Evolutionary conservation across 176 grass and related monocot genomes (phyloP).

Genomic region (Eremochloa ophiuroides): DNA sequence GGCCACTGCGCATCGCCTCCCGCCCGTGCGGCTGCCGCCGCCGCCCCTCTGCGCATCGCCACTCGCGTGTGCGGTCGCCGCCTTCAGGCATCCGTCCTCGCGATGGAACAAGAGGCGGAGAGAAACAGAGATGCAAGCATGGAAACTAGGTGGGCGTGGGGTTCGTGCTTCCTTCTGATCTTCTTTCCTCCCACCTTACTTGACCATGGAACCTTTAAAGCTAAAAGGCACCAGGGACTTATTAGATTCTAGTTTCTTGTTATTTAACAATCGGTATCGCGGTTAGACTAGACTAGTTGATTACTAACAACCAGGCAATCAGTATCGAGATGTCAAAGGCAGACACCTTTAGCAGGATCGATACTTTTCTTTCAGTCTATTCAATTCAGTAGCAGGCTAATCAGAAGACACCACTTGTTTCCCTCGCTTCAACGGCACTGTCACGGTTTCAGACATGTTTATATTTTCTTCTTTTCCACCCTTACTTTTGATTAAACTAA

Average conservation of each 20-base stretch:
- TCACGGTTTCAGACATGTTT: neutral
- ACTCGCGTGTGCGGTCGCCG: too few species aligned
- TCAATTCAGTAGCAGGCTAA: slow-evolving; percentile 13
- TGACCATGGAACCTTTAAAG: slow-evolving; percentile 12
- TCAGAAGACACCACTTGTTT: slow-evolving; percentile 29
- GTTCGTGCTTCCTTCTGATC: neutral
- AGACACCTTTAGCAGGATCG: slow-evolving; percentile 12
- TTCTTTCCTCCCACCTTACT: neutral
- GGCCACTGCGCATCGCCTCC: too few species aligned
- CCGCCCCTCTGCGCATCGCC: too few species aligned
- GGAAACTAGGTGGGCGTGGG: neutral
- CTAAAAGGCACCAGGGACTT: neutral
- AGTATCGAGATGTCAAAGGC: slow-evolving; percentile 24
- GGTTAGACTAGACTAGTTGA: slow-evolving; percentile 7
- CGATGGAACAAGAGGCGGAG: neutral
- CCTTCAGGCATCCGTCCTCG: too few species aligned
- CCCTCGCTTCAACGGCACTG: neutral
- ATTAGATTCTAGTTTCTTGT: neutral
- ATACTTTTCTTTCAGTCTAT: slow-evolving; percentile 1
- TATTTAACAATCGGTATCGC: neutral
- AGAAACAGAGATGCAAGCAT: neutral
- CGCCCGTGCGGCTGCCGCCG: too few species aligned
- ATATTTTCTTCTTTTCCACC: neutral
- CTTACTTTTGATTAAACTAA: neutral
- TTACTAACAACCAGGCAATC: neutral